Evolutionary conservation across 768 basidiomycete species (phyloP).

Genomic region (Phaffia australis): DNA sequence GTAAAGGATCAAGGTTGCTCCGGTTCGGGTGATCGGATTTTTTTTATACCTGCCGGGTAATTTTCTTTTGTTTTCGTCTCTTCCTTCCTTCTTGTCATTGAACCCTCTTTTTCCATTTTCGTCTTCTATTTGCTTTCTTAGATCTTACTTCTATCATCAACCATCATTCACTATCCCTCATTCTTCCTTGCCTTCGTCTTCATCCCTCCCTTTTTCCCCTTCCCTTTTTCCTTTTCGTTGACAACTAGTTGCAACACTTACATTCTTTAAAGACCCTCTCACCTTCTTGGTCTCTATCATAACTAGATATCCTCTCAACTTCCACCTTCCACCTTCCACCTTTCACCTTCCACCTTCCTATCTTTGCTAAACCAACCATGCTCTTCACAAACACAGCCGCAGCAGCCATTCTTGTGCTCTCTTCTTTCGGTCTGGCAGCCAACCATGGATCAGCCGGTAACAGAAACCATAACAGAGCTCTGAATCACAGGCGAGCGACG

Average conservation of each 20-base stretch:
- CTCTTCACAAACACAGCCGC: not conserved
- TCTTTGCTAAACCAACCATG: not conserved
- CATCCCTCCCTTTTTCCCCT: too few relatives aligned
- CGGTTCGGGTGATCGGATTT: too few relatives aligned
- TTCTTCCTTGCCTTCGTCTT: not conserved
- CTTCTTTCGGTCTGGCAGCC: not conserved
- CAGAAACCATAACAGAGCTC: not conserved
- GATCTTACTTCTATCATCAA: too few relatives aligned
- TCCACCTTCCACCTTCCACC: too few relatives aligned
- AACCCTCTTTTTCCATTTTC: too few relatives aligned
- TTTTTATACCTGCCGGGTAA: too few relatives aligned
- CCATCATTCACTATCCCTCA: not conserved
- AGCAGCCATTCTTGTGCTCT: not conserved
- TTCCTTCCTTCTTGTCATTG: too few relatives aligned
- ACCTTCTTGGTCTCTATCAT: not conserved
- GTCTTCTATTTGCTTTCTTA: too few relatives aligned
- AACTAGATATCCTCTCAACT: not conserved
- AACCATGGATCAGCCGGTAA: not conserved
- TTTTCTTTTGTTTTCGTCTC: too few relatives aligned
- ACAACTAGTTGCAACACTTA: not conserved
- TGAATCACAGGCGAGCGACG: not conserved
- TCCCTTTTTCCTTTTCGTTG: not conserved
- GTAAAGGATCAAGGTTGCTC: too few relatives aligned
- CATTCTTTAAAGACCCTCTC: not conserved
- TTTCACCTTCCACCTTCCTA: not conserved